Evolutionary conservation across 768 basidiomycete species (phyloP), one percentile per base, ranked within the genome.

Genomic region (Glaciozyma antarctica): DNA sequence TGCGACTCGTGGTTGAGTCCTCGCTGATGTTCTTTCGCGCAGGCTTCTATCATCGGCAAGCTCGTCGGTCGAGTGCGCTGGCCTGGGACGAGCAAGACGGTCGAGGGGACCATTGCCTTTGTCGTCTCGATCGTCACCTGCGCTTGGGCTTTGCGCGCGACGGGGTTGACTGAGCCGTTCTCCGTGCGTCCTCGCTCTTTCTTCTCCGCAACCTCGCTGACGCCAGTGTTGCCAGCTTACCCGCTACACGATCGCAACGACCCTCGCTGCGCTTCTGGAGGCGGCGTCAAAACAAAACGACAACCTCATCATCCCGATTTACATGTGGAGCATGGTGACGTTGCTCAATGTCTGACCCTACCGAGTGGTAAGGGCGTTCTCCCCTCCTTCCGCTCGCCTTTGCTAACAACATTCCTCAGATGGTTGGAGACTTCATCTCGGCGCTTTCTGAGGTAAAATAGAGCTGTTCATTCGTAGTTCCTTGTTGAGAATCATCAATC

Each of bases 251-350:
- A 71, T 81, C 53, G 85, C 87, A 38, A 81, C 85, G 34, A 76
- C 77, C n/a, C 74, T 88, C 49, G 81, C 88, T 6, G 84, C 85
- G 4, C 75, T 89, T 51, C 81, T 98, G 69, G 95, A 99, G 78
- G 95, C 91, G 21, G 77, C 92, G 63, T 90, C 90, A 24, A 86
- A 87, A 74, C 95, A 99, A 78, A 98, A 98, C 77, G 95, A 99
- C 78, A 99, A 99, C 77, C 80, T 99, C 70, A 90, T 89, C 49
- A 80, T 99, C 67, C 94, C 95, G n/a, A 78, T 98, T 77, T 98
- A 87, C 76, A 85, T 93, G 80, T 99, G 92, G 91, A 87, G 88
- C 74, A 80, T 90, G 78, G 79, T 91, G 43, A 85, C 86, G 41
- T 77, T 91, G 58, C 79, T 81, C 10, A 80, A 78, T 60, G 78